Evolutionary conservation across 352 stramenopile genomes (phyloP).

Genomic region (Pythium sp.): DNA sequence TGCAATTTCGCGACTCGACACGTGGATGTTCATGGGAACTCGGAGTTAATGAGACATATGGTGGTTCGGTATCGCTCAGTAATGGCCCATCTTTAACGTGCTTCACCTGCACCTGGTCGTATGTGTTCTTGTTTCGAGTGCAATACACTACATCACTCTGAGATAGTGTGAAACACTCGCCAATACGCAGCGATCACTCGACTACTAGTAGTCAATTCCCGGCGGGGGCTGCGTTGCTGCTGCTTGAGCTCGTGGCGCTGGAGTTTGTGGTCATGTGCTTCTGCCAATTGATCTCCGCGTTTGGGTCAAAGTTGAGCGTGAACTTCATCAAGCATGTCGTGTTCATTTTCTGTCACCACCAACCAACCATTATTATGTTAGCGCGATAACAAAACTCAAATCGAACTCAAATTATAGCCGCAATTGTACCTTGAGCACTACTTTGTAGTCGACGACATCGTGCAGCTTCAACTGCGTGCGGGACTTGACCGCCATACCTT

Average conservation of each 20-base stretch:
- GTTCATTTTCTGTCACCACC: conserved; percentile 55
- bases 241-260: not conserved
- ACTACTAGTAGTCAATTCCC: not conserved
- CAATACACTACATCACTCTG: too few relatives aligned
- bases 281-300: conserved; percentile 53
- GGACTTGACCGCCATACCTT: conserved; percentile 41
- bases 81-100: too few relatives aligned
- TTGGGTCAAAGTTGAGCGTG: conserved; percentile 64
- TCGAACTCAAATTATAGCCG: not conserved
- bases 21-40: too few relatives aligned
- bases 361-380: not conserved
- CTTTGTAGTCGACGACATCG: conserved; percentile 55
- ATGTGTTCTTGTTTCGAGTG: too few relatives aligned
- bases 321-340: conserved; percentile 71
- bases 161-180: too few relatives aligned
- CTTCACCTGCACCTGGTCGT: too few relatives aligned
- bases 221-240: not conserved
- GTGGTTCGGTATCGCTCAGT: too few relatives aligned
- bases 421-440: conserved; percentile 41
- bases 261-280: conserved; percentile 7
- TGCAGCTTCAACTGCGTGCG: conserved; percentile 42
- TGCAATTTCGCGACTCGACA: too few relatives aligned
- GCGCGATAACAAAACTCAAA: not conserved
- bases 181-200: too few relatives aligned
- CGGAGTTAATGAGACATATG: too few relatives aligned